These are phyloP conservation scores for Escallonia herrerae DNA, from an alignment of 129 eudicot genomes.

Conservation along the genomic window DNA sequence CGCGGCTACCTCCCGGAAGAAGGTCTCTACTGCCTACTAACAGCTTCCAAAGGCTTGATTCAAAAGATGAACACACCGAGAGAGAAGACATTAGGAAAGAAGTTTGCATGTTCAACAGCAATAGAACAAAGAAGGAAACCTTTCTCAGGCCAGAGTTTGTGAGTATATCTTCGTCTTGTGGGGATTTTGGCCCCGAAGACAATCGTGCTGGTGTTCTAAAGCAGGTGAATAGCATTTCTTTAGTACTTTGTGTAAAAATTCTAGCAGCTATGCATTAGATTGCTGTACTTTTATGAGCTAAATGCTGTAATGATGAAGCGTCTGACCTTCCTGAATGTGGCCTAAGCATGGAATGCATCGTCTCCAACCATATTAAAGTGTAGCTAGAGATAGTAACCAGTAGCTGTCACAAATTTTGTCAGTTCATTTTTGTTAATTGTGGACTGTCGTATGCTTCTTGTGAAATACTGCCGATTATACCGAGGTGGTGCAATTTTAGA, in stretches of 20 bases:
- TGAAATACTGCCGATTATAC: too few relatives aligned
- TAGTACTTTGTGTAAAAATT: not conserved
- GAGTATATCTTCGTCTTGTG: not conserved
- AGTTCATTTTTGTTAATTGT: too few relatives aligned
- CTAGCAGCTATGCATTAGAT: not conserved
- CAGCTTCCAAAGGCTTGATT: slow-evolving; percentile 5
- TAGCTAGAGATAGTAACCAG: too few relatives aligned
- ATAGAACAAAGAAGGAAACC: not conserved
- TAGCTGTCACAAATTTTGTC: too few relatives aligned
- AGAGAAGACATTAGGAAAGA: slow-evolving; percentile 18
- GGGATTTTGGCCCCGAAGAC: not conserved
- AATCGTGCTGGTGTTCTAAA: slow-evolving; percentile 15
- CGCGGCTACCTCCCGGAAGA: slow-evolving; percentile 46
- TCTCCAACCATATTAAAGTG: too few relatives aligned
- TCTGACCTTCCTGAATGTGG: too few relatives aligned
- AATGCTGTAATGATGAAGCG: too few relatives aligned
- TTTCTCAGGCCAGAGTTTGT: not conserved
- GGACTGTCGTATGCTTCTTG: too few relatives aligned
- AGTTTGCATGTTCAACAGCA: not conserved
- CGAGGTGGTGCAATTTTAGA: too few relatives aligned
- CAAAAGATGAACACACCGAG: not conserved
- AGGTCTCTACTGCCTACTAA: slow-evolving; percentile 28
- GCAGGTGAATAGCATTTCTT: slow-evolving; percentile 24
- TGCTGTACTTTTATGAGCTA: not conserved
- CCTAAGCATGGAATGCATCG: too few relatives aligned